A percentile compares a stretch with the other conserved stretches of the same genome.
phyloP scores from a whole-genome alignment of 306 rosid species.

The Quercus ilex region DNA sequence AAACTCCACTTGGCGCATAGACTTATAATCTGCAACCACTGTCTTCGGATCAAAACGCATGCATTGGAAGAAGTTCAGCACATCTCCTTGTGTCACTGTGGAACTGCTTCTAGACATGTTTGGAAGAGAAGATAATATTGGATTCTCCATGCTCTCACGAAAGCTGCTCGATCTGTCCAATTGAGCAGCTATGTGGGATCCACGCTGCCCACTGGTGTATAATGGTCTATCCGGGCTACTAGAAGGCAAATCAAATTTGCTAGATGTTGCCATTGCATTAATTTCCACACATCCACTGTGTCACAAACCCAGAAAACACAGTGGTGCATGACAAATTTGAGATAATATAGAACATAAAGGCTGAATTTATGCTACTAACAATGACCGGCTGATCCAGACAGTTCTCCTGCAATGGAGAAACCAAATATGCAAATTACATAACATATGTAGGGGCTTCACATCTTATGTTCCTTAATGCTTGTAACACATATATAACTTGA shows the following conservation, averaged over 20 bases:
- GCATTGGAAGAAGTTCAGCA: conserved; percentile 56
- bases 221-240: conserved; percentile 85
- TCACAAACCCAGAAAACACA: conserved; percentile 48
- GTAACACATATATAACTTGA: neutral
- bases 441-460: neutral
- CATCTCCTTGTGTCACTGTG: conserved; percentile 62
- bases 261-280: conserved; percentile 86
- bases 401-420: conserved; percentile 50
- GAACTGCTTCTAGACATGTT: conserved; percentile 82
- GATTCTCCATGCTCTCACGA: conserved; percentile 82
- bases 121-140: conserved; percentile 79
- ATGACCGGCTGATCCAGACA: conserved; percentile 5
- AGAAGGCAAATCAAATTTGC: conserved; percentile 88
- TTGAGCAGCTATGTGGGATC: conserved; percentile 80
- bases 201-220: conserved; percentile 86
- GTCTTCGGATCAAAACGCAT: conserved; percentile 69
- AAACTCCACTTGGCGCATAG: conserved; percentile 65
- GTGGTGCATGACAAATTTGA: conserved; percentile 64
- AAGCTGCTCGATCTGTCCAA: conserved; percentile 89
- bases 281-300: conserved; percentile 50
- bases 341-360: conserved; percentile 49
- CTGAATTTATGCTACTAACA: conserved; percentile 31
- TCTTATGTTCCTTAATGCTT: neutral
- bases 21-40: conserved; percentile 71
- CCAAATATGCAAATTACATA: conserved; percentile 1